Base-by-base conservation (phyloP, 805 yeast species). In the Ascoidea tarda region DNA sequence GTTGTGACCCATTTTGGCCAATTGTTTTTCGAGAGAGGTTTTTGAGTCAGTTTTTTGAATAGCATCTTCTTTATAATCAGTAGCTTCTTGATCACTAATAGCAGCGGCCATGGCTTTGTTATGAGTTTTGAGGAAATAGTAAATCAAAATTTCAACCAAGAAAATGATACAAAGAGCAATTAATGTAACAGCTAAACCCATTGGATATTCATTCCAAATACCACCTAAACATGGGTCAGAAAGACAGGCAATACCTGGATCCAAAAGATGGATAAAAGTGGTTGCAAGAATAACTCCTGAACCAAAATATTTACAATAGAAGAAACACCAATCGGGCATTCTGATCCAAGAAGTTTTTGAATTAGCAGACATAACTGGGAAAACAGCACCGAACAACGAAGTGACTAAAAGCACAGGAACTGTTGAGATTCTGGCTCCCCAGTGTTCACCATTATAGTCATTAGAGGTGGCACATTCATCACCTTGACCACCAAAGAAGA, bases 231-330 rank as follows among this genome's bases (percentile, higher is more conserved):
- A 56, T 10, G 58, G 50, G 16, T 54, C 50, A 12, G 58, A 57
- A 21, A 65, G 65, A 49, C 62, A 62, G 33, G 56, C 57, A 48
- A 61, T 61, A n/a, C 82, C 84, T 2, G 82, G 82, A 52, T 73
- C 71, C 59, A 82, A 67, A 53, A 82, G 64, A 66, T 84, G 91
- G 54, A 84, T 75, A 59, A 81, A 84, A 0, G 89, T 87, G 6
- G 91, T 84, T 8, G 90, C 84, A 5, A 84, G 70, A 59, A 84
- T 84, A 49, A 84, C 90, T 51, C 91, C 91, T 4, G 87, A 75
- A 59, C 91, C 91, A 59, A 82, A 82, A 68, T 72, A 77, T 63
- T 60, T 31, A 60, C 69, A 56, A 46, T 58, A 55, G 5, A 56
- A 51, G 49, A 60, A 63, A 16, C 59, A 59, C 46, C 56, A 58